Evolutionary conservation across 139 green algal species (phyloP).

Genomic region (Chlamydomonas incerta): DNA sequence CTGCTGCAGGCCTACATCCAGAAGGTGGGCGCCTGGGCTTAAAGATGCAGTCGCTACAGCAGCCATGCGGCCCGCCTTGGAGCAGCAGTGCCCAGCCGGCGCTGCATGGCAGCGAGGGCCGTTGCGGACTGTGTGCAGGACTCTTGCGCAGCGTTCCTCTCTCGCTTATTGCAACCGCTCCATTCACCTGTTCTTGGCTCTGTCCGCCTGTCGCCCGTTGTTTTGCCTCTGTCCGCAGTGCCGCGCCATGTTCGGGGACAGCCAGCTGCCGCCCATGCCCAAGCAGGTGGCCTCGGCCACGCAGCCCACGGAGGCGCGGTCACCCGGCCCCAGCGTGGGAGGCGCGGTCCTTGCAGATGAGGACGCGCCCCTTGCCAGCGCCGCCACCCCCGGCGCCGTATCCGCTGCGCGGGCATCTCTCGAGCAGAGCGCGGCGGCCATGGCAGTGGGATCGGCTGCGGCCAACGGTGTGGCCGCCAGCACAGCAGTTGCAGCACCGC

Average conservation of each 20-base stretch:
- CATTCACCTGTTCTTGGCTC: no score
- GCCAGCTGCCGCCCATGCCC: conserved; percentile 41
- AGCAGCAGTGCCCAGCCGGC: no score
- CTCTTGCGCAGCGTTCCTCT: no score
- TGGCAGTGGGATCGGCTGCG: no score
- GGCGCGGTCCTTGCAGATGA: not conserved
- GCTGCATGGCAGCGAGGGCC: no score
- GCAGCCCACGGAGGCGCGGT: not conserved
- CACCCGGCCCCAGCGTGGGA: not conserved
- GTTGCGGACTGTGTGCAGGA: no score
- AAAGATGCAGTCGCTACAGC: no score
- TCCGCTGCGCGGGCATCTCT: not conserved
- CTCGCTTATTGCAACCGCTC: no score
- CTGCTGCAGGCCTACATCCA: conserved; percentile 64
- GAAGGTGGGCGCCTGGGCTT: conserved; percentile 34
- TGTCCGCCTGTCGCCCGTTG: no score
- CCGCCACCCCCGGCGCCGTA: not conserved
- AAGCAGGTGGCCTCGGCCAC: conserved; percentile 10
- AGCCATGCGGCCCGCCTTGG: no score
- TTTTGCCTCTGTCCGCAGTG: conserved; percentile 28
- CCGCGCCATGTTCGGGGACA: conserved; percentile 42
- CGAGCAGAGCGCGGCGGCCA: not conserved
- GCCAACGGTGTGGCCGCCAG: no score
- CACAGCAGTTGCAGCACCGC: no score
- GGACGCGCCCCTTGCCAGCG: not conserved